A percentile compares a stretch with the other conserved stretches of the same genome.
Conservation (phyloP, 2,329 filamentous ascomycete genomes). For the Aspergillus amoenus region DNA sequence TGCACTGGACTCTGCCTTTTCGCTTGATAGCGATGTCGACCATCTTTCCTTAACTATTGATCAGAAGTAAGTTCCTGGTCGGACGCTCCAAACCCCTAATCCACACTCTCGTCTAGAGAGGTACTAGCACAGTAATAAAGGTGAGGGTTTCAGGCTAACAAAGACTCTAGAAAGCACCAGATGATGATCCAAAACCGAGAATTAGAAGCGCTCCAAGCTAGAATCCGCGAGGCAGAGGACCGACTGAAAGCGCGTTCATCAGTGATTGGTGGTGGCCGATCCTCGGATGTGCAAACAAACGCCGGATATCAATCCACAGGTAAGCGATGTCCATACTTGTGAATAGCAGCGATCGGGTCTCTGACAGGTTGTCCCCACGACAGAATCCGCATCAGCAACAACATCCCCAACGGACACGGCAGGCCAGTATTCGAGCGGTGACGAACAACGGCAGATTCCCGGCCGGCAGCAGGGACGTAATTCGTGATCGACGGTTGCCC, state of each 20-base stretch:
- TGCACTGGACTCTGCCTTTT: conserved; percentile 85
- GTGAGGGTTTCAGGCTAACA: conserved; percentile 4
- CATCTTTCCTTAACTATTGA: conserved; percentile 73
- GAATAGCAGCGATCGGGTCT: not conserved
- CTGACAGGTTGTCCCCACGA: not conserved
- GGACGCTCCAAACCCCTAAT: not conserved
- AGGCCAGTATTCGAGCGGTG: conserved; percentile 24
- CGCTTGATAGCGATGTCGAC: conserved; percentile 75
- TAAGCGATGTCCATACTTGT: conserved; percentile 8
- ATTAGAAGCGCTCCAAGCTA: conserved; percentile 80
- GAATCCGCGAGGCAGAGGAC: conserved; percentile 80
- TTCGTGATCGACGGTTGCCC: conserved; percentile 15
- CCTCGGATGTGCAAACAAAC: conserved; percentile 14
- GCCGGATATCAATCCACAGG: conserved; percentile 22
- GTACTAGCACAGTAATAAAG: not conserved
- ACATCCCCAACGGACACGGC: conserved; percentile 23
- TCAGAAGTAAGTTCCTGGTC: conserved; percentile 67
- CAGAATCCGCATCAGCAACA: conserved; percentile 18
- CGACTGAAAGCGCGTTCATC: conserved; percentile 56
- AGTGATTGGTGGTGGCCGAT: conserved; percentile 13
- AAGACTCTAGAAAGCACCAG: conserved; percentile 66
- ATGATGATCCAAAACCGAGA: conserved; percentile 74
- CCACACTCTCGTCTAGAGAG: not conserved
- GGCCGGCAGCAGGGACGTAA: conserved; percentile 14
- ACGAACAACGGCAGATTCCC: conserved; percentile 23